These are phyloP conservation scores for Elongisporangium undulatum DNA, from an alignment of 352 stramenopile species.

Conservation along the genomic window DNA sequence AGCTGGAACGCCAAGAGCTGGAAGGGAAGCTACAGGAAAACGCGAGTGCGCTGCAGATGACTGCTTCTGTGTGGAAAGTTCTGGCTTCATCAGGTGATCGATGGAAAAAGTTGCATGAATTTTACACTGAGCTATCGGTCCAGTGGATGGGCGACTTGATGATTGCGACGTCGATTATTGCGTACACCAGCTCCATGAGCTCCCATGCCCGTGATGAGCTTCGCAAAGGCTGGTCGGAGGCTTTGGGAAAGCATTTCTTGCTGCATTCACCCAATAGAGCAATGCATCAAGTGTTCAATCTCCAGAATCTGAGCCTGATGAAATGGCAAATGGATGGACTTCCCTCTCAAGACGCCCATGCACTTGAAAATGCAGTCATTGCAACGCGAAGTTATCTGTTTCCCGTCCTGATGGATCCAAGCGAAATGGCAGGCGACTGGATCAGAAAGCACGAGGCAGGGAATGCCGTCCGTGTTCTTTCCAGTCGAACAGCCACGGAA, in stretches of 20 bases:
- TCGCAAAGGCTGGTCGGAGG: conserved; percentile 29
- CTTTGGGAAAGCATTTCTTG: conserved; percentile 23
- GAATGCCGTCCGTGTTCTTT: conserved; percentile 7
- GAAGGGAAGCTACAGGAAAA: conserved; percentile 51
- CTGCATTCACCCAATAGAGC: conserved; percentile 19
- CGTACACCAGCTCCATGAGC: conserved; percentile 34
- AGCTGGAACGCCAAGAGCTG: conserved; percentile 41
- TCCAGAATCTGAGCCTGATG: conserved; percentile 24
- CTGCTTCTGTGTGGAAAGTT: conserved; percentile 47
- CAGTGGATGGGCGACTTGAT: conserved; percentile 59
- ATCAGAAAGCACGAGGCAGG: conserved; percentile 29
- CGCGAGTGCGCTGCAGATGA: conserved; percentile 48
- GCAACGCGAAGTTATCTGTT: conserved; percentile 30
- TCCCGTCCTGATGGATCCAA: conserved; percentile 57
- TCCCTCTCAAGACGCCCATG: conserved; percentile 20
- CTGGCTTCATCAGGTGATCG: conserved; percentile 32
- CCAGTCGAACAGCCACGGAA: conserved; percentile 7
- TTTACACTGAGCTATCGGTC: conserved; percentile 29
- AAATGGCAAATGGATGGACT: conserved; percentile 47
- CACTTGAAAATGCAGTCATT: conserved; percentile 44
- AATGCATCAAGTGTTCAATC: conserved; percentile 24
- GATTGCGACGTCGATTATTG: conserved; percentile 44
- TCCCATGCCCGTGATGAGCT: conserved; percentile 13
- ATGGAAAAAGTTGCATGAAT: conserved; percentile 35
- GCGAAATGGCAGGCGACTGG: conserved; percentile 48